Conservation (phyloP, 371 early-diverging fungal genomes). For the Rhizopus stolonifer region DNA sequence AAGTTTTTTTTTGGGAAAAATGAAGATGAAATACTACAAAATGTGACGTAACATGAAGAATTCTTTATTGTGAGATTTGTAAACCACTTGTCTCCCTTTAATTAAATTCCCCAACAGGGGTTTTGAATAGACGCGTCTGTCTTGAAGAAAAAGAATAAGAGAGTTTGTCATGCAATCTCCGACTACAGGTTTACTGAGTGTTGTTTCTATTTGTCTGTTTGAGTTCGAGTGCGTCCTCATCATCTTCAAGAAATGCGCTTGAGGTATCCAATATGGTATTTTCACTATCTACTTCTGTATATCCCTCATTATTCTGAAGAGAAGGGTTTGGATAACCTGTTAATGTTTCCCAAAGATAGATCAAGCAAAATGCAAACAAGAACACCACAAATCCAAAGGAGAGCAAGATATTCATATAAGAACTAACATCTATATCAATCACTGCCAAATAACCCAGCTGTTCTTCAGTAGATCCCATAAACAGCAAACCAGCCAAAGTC, state of each 20-base stretch:
- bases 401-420: conserved; percentile 58
- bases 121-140: too few relatives aligned
- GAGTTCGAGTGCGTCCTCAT: conserved; percentile 20
- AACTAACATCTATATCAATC: conserved; percentile 52
- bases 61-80: too few relatives aligned
- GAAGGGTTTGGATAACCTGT: conserved; percentile 28
- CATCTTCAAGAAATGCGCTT: conserved; percentile 28
- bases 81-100: too few relatives aligned
- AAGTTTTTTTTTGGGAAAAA: background rate
- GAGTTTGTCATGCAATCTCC: too few relatives aligned
- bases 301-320: conserved; percentile 7
- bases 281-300: conserved; percentile 22
- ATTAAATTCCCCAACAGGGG: too few relatives aligned
- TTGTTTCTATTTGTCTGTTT: conserved; percentile 19
- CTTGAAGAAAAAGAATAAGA: too few relatives aligned
- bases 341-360: conserved; percentile 44
- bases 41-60: too few relatives aligned
- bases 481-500: conserved; percentile 58
- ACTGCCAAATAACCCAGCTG: conserved; percentile 44
- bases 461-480: conserved; percentile 67
- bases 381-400: conserved; percentile 62
- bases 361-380: conserved; percentile 49
- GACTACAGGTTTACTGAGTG: too few relatives aligned
- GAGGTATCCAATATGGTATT: conserved; percentile 16
- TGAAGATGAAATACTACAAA: too few relatives aligned